Conservation (phyloP, 345 rosid species). For the Citrus mangshanensis region DNA sequence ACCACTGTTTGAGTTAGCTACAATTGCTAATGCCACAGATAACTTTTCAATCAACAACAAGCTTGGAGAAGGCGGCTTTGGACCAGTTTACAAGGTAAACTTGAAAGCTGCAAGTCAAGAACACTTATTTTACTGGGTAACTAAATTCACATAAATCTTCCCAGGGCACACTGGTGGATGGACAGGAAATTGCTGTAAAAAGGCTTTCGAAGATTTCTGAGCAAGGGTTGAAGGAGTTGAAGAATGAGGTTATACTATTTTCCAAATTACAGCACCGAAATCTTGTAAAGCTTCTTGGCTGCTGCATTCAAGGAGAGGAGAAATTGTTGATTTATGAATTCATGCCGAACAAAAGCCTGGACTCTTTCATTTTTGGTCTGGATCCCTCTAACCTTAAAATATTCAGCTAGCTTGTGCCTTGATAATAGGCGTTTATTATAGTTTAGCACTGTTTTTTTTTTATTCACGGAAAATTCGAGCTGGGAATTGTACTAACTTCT, state of each 20-base stretch:
- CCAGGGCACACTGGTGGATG: conserved; percentile 39
- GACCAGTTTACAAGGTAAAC: conserved; percentile 29
- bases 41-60: conserved; percentile 32
- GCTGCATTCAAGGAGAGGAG: conserved; percentile 30
- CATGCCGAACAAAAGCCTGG: conserved; percentile 32
- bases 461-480: not conserved
- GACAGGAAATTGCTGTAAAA: conserved; percentile 51
- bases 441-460: too few species aligned
- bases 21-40: conserved; percentile 19
- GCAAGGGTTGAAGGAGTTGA: conserved; percentile 45
- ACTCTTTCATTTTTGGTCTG: conserved; percentile 28
- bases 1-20: conserved; percentile 7
- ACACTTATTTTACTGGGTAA: not conserved
- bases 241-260: conserved; percentile 39
- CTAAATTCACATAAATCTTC: not conserved
- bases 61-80: conserved; percentile 46
- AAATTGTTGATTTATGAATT: conserved; percentile 33
- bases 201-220: conserved; percentile 42
- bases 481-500: not conserved
- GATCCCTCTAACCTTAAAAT: conserved; percentile 24
- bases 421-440: not conserved
- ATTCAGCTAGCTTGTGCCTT: not conserved
- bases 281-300: conserved; percentile 42
- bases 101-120: not conserved
- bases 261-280: conserved; percentile 53